Conservation (phyloP, 2,329 filamentous ascomycete species). For the Zymoseptoria tritici region DNA sequence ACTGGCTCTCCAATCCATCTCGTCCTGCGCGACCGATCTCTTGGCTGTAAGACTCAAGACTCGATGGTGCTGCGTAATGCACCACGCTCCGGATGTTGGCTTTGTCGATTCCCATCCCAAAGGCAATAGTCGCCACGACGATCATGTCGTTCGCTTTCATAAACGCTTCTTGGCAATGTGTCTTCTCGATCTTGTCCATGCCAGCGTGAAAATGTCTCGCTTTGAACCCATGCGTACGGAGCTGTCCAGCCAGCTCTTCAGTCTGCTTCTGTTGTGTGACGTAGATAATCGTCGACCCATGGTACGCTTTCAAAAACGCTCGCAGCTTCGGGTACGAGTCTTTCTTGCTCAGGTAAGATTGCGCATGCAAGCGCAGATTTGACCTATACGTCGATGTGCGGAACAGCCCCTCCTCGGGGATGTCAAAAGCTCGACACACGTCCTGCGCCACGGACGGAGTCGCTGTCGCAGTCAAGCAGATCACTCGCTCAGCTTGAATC, state of each 20-base stretch:
- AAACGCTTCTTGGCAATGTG: slow-evolving; percentile 69
- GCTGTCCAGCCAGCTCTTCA: slow-evolving; percentile 66
- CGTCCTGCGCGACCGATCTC: slow-evolving; percentile 92
- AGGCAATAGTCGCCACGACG: slow-evolving; percentile 95
- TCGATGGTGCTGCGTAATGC: slow-evolving; percentile 86
- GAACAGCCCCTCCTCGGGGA: slow-evolving; percentile 46
- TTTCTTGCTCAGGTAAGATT: slow-evolving; percentile 35
- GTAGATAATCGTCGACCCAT: slow-evolving; percentile 54
- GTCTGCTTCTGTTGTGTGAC: slow-evolving; percentile 52
- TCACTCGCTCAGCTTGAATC: slow-evolving; percentile 50
- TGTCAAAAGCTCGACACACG: slow-evolving; percentile 47
- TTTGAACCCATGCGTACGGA: slow-evolving; percentile 57
- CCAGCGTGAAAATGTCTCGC: slow-evolving; percentile 82
- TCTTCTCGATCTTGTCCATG: slow-evolving; percentile 62
- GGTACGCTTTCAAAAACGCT: slow-evolving; percentile 43
- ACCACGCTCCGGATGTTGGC: slow-evolving; percentile 93
- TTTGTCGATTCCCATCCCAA: slow-evolving; percentile 99
- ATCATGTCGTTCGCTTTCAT: slow-evolving; percentile 72
- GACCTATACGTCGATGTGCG: slow-evolving; percentile 53
- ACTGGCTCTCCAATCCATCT: slow-evolving; percentile 60
- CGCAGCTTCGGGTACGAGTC: slow-evolving; percentile 43
- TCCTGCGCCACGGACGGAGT: slow-evolving; percentile 50
- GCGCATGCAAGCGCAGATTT: slow-evolving; percentile 50
- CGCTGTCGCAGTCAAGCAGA: slow-evolving; percentile 55
- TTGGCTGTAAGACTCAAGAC: slow-evolving; percentile 94